Base-by-base conservation (phyloP, 2,329 filamentous ascomycete genomes). In the Tolypocladium tropicale region DNA sequence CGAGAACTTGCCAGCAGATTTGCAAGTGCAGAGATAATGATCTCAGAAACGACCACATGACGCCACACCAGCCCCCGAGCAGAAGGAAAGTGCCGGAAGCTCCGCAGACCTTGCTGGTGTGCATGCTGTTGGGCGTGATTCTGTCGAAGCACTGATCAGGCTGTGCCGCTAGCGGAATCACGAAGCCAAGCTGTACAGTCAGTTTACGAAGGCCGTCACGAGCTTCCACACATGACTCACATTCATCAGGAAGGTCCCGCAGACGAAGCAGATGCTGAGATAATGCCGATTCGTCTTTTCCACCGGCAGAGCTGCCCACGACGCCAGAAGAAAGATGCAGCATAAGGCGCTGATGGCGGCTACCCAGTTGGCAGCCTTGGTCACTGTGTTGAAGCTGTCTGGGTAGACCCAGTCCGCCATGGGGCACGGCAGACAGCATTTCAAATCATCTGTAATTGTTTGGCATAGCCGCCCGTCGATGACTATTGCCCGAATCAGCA, bases 61-160 rank as follows among this genome's bases (percentile, higher is more conserved):
- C 83, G 50, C 86, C 89, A 33, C 84, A 81, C 80, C 92, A 89
- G 48, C 92, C 94, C 54, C 94, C 94, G 33, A 92, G 82, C 53
- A 97, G 80, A 53, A 99, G 75, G 61, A 96, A 86, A 1, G 90
- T 81, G 11, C 94, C 94, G 0, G 92, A 96, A 58, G 91, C 87
- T 6, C 91, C 94, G 68, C 94, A 99, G 4, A 90, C 84, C 30
- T 85, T 74, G 66, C 82, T 89, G 2, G 86, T 88, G 61, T 85
- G 80, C 92, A 97, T 96, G 68, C 92, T 89, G 67, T 97, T 85
- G 0, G 94, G 94, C 0, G 94, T 99, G 66, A 99, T 97, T 50
- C 80, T 77, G 68, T 99, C 89, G 68, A 84, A 88, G 70, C 94
- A 99, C 75, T 95, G 84, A 0, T 90, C 75, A 1, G 92, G 90